These are phyloP conservation scores for Pulveroboletus sp. DNA, from an alignment of 768 basidiomycete species.

Conservation along the genomic window DNA sequence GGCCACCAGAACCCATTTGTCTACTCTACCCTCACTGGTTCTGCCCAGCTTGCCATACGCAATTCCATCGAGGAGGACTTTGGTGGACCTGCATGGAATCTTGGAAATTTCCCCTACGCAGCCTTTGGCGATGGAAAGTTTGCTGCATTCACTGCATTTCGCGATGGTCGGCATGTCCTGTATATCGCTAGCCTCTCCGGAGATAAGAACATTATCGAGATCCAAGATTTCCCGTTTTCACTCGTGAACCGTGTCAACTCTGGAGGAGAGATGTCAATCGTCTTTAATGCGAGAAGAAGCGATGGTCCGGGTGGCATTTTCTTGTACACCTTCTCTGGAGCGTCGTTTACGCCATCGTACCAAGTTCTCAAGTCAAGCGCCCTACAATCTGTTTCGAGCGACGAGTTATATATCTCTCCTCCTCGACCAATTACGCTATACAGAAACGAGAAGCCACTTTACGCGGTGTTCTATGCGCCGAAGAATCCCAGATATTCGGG, in stretches of 20 bases:
- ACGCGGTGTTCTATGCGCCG: conserved; percentile 68
- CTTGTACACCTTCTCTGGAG: conserved; percentile 23
- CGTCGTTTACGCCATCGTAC: conserved; percentile 23
- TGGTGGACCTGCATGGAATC: conserved; percentile 51
- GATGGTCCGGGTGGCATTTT: conserved; percentile 33
- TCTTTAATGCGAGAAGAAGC: conserved; percentile 33
- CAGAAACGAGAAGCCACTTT: conserved; percentile 39
- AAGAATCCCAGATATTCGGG: conserved; percentile 59
- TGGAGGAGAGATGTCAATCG: conserved; percentile 22
- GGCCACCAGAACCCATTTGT: conserved; percentile 70
- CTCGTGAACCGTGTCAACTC: conserved; percentile 22
- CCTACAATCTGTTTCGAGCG: conserved; percentile 6
- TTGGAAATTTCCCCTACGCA: conserved; percentile 49
- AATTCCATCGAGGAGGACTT: conserved; percentile 53
- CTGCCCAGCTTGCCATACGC: conserved; percentile 31
- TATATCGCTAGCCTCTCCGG: conserved; percentile 30
- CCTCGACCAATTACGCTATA: conserved; percentile 47
- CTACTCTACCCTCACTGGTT: conserved; percentile 38
- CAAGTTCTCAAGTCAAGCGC: conserved; percentile 25
- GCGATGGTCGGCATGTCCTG: conserved; percentile 33
- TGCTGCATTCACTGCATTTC: conserved; percentile 31
- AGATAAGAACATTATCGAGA: conserved; percentile 24
- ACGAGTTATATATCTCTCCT: conserved; percentile 39
- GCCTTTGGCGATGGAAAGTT: conserved; percentile 34
- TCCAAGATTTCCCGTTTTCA: conserved; percentile 34